Evolutionary conservation across 1,139 yeast genomes (phyloP), one percentile per base, ranked within the genome.

Genomic region (Eremothecium coryli): DNA sequence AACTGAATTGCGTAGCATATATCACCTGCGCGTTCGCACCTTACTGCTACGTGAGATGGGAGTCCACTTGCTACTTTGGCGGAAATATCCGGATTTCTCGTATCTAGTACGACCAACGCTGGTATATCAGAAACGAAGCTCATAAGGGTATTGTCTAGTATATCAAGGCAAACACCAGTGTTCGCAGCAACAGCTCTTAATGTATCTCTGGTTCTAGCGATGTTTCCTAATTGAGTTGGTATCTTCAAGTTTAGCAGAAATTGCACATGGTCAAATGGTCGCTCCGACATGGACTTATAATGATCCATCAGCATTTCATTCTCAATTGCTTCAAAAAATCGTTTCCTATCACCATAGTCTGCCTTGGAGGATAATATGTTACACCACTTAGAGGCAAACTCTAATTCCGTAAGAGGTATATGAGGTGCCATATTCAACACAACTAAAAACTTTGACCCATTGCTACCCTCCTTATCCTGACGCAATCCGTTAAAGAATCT

Each of bases 1-100:
- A 27, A 10, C 14, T 27, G 15, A n/a, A 27, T 27, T 9, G 30
- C n/a, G 8, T n/a, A 4, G 14, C n/a, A 16, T 3, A 27, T 16
- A 4, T 27, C 30, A 3, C n/a, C n/a, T n/a, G 32, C 32, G 14
- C 15, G 9, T 20, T 16, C 14, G 26, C 32, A 29, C 11, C 32
- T 18, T 10, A 34, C 15, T 8, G 26, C 18, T 9, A 34, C 18
- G 7, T 26, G 20, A 5, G 32, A 29, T n/a, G 36, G 23, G 18
- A 26, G 16, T 13, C 38, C 36, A 17, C 35, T 34, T 5, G 37
- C 37, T 12, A 36, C 20, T 3, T 22, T 21, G 9, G 35, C 4
- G 14, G 35, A 27, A 16, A 27, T 27, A 18, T 27, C 30, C 4
- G 30, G 30, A 14, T 22, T 27, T 5, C 22, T 16, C 9, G 30